A percentile compares a stretch with the other conserved stretches of the same genome.
Evolutionary conservation across 371 early-diverging fungal genomes (phyloP).

Genomic region (Rhizopus sp.): DNA sequence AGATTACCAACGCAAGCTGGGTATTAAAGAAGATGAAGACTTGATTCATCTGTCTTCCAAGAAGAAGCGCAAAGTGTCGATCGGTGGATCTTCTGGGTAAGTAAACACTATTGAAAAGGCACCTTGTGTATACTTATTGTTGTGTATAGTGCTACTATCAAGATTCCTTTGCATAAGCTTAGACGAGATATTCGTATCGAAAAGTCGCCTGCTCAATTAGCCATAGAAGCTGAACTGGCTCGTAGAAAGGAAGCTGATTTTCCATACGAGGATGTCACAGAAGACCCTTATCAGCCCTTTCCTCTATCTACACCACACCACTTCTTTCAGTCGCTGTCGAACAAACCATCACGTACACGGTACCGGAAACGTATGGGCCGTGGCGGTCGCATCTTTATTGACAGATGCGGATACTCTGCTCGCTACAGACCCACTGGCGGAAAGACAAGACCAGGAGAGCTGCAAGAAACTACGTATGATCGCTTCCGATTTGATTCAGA

Average conservation of each 20-base stretch:
- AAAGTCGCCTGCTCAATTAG: conserved; percentile 42
- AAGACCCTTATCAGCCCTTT: conserved; percentile 56
- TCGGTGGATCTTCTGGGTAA: conserved; percentile 36
- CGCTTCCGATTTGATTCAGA: conserved; percentile 54
- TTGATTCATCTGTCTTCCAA: conserved; percentile 32
- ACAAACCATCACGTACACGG: conserved; percentile 25
- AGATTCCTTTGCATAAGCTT: conserved; percentile 54
- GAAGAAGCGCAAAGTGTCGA: conserved; percentile 38
- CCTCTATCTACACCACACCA: conserved; percentile 38
- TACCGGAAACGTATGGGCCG: conserved; percentile 63
- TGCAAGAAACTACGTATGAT: conserved; percentile 11
- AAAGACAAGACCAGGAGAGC: conserved; percentile 30
- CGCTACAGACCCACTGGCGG: conserved; percentile 30
- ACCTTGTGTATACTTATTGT: conserved; percentile 6
- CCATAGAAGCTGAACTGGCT: conserved; percentile 55
- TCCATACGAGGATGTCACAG: conserved; percentile 59
- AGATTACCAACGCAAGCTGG: conserved; percentile 55
- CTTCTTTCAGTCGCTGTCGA: conserved; percentile 30
- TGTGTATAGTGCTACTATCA: conserved; percentile 50
- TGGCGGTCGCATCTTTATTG: conserved; percentile 62
- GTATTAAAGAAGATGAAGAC: conserved; percentile 59
- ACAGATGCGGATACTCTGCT: conserved; percentile 39
- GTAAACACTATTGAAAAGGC: conserved; percentile 4
- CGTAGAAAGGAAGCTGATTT: conserved; percentile 55
- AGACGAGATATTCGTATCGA: conserved; percentile 36